Conservation (phyloP, 2,329 filamentous ascomycete genomes). For the Lachnellula subtilissima region DNA sequence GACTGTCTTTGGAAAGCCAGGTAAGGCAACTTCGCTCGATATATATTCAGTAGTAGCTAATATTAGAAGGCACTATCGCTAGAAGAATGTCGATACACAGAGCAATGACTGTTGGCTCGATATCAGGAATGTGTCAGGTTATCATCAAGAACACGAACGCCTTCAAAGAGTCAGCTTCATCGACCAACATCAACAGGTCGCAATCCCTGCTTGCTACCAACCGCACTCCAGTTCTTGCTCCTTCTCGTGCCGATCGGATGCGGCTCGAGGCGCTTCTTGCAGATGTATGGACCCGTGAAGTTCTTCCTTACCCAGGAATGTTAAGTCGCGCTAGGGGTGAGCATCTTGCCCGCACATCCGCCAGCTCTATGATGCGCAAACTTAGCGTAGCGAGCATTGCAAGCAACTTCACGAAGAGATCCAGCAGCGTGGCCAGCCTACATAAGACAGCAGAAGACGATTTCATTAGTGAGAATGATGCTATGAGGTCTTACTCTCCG, state of each 20-base stretch:
- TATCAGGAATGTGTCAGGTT: slow-evolving; percentile 65
- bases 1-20: slow-evolving; percentile 67
- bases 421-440: slow-evolving; percentile 35
- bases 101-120: slow-evolving; percentile 67
- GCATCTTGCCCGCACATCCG: slow-evolving; percentile 69
- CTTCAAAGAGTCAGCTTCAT: slow-evolving; percentile 49
- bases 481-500: slow-evolving; percentile 6
- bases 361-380: slow-evolving; percentile 82
- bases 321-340: slow-evolving; percentile 59
- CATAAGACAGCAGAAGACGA: slow-evolving; percentile 24
- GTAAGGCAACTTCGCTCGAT: slow-evolving; percentile 35
- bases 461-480: slow-evolving; percentile 11
- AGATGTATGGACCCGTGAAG: slow-evolving; percentile 80
- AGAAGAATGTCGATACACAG: slow-evolving; percentile 74
- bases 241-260: slow-evolving; percentile 69
- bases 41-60: background rate
- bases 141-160: slow-evolving; percentile 82
- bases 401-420: slow-evolving; percentile 69
- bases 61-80: slow-evolving; percentile 50
- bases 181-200: slow-evolving; percentile 63
- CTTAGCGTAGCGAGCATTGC: slow-evolving; percentile 78
- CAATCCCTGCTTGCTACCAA: slow-evolving; percentile 72
- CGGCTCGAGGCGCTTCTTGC: slow-evolving; percentile 68
- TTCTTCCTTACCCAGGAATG: slow-evolving; percentile 81
- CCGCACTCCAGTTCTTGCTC: slow-evolving; percentile 65